A percentile compares a stretch with the other conserved stretches of the same genome.
These are phyloP conservation scores for Leersia perrieri DNA, from an alignment of 176 grass and related monocot species.

Conservation along the genomic window DNA sequence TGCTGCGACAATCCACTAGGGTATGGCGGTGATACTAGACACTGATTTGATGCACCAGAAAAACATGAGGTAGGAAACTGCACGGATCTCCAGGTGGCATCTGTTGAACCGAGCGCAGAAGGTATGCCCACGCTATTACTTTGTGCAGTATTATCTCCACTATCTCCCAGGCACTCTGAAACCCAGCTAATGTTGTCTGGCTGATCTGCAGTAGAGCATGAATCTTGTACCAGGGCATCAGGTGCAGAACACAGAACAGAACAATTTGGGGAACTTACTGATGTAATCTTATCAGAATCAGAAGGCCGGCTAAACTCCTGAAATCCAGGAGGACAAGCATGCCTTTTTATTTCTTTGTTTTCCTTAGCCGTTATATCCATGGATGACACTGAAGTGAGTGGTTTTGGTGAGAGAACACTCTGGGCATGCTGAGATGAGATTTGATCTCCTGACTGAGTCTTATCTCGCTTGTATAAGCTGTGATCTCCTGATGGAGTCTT, in stretches of 20 bases:
- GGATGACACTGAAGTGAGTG: constrained; percentile 22
- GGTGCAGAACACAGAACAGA: constrained; percentile 27
- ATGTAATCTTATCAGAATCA: constrained; percentile 23
- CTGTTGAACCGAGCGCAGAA: constrained; percentile 15
- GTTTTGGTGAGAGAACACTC: constrained; percentile 17
- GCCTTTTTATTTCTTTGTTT: constrained; percentile 33
- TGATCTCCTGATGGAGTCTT: constrained; percentile 3
- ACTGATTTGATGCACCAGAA: constrained; percentile 29
- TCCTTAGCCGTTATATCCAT: constrained; percentile 8
- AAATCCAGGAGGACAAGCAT: constrained; percentile 43
- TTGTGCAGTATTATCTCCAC: constrained; percentile 22
- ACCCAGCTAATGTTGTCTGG: constrained; percentile 32
- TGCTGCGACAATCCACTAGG: constrained; percentile 9
- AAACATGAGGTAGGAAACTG: constrained; percentile 18
- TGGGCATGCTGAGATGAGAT: constrained; percentile 14
- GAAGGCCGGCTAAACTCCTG: constrained; percentile 20
- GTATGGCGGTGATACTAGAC: constrained; percentile 18
- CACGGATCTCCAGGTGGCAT: constrained; percentile 2
- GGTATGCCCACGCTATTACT: constrained; percentile 17
- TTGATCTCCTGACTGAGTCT: neutral
- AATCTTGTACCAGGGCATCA: constrained; percentile 12
- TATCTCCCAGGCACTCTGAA: constrained; percentile 38
- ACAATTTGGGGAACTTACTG: constrained; percentile 8
- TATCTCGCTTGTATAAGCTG: constrained; percentile 3
- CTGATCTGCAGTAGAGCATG: constrained; percentile 24